These are phyloP conservation scores for Wickerhamomyces tratensis DNA, from an alignment of 805 yeast species.

Conservation along the genomic window DNA sequence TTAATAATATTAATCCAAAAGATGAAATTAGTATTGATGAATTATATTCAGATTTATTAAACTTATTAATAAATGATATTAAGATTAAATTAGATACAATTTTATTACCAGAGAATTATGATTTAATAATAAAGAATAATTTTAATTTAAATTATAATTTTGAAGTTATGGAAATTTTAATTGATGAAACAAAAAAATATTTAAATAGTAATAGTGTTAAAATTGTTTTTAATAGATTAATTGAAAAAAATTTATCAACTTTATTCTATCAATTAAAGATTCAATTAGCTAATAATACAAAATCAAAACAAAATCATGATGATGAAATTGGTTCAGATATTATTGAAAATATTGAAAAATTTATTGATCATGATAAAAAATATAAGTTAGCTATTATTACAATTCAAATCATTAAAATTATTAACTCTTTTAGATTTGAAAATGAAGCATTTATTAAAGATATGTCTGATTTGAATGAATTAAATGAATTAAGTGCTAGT, in stretches of 20 bases:
- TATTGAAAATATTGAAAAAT: too few species aligned
- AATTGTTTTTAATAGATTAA: neutral
- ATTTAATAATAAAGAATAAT: neutral
- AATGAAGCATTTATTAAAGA: slow-evolving; percentile 34
- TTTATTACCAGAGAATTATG: slow-evolving; percentile 3
- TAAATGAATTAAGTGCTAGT: slow-evolving; percentile 84
- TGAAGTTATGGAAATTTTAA: slow-evolving; percentile 9
- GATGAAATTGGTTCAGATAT: too few species aligned
- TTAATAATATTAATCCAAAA: slow-evolving; percentile 59
- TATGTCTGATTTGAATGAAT: slow-evolving; percentile 28
- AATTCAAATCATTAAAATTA: slow-evolving; percentile 61
- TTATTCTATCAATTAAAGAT: neutral
- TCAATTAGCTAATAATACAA: slow-evolving; percentile 5
- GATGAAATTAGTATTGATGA: slow-evolving; percentile 58
- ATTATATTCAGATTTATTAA: slow-evolving; percentile 21
- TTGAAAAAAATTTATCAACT: neutral
- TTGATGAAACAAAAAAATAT: slow-evolving; percentile 35
- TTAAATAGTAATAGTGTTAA: neutral
- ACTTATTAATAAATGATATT: slow-evolving; percentile 8
- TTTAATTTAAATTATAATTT: slow-evolving; percentile 13
- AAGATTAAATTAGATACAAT: slow-evolving; percentile 9
- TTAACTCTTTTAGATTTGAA: slow-evolving; percentile 34
- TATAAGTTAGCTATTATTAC: slow-evolving; percentile 59
- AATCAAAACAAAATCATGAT: neutral
- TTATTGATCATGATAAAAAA: too few species aligned